A percentile compares a stretch with the other conserved stretches of the same genome.
Evolutionary conservation across 441 rosid genomes (phyloP).

Genomic region (Geranium incanum): DNA sequence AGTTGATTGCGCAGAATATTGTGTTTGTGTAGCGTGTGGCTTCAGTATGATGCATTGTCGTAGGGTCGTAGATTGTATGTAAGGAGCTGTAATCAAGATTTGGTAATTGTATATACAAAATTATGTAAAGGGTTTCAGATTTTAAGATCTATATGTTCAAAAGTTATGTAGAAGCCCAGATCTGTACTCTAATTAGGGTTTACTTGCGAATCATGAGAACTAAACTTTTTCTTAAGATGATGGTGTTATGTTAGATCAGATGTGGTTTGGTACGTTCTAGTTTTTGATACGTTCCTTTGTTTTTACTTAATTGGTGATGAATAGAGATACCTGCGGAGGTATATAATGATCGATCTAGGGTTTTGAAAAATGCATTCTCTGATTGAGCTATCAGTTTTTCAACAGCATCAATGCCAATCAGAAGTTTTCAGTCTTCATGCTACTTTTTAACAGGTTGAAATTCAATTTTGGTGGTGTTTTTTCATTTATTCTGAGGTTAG

Average conservation of each 20-base stretch:
- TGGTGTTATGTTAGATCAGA: background rate
- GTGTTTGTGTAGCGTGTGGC: conserved; percentile 4
- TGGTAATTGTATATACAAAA: background rate
- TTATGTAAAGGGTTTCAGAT: background rate
- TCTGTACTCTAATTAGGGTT: background rate
- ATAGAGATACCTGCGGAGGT: too few species aligned
- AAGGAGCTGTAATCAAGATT: background rate
- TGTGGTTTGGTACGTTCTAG: too few species aligned
- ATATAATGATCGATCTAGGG: too few species aligned
- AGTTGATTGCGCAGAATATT: conserved; percentile 1
- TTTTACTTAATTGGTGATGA: too few species aligned
- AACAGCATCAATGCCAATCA: background rate
- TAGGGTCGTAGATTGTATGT: background rate
- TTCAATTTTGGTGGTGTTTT: background rate
- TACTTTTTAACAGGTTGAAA: background rate
- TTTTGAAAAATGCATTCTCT: too few species aligned
- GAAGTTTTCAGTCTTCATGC: background rate
- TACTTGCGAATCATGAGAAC: background rate
- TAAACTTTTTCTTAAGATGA: background rate
- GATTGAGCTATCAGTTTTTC: too few species aligned
- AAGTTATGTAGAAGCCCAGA: background rate
- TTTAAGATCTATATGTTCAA: background rate
- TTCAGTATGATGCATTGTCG: background rate
- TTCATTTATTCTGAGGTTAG: background rate
- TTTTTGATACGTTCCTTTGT: too few species aligned